These are phyloP conservation scores for Crithidia thermophila DNA, from an alignment of 208 protist species.

Conservation along the genomic window DNA sequence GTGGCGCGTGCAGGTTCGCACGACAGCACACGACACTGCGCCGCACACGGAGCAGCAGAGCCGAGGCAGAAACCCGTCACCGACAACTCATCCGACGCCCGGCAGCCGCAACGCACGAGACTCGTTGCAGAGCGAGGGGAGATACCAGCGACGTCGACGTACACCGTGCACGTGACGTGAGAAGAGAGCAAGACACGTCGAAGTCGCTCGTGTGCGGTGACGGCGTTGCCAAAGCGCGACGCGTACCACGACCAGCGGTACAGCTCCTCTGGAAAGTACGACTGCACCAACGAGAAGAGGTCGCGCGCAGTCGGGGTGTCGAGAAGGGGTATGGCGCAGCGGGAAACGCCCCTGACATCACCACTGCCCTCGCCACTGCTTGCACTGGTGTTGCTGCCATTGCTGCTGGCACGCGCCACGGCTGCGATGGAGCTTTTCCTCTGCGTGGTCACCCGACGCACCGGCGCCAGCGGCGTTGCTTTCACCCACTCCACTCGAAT, in stretches of 20 bases:
- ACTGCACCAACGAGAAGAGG: slow-evolving; percentile 15
- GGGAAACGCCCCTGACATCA: too few relatives aligned
- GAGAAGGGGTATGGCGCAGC: neutral
- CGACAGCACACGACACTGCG: neutral
- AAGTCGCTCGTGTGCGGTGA: slow-evolving; percentile 21
- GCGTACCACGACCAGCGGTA: slow-evolving; percentile 12
- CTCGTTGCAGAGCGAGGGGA: neutral
- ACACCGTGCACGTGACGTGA: slow-evolving; percentile 16
- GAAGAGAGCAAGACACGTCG: slow-evolving; percentile 21
- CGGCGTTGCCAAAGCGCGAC: slow-evolving; percentile 9
- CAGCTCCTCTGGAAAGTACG: slow-evolving; percentile 9
- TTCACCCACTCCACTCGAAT: slow-evolving; percentile 17
- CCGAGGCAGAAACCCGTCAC: slow-evolving; percentile 6
- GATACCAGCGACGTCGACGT: slow-evolving; percentile 21
- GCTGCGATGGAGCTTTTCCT: slow-evolving; percentile 9
- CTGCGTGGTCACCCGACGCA: slow-evolving; percentile 17
- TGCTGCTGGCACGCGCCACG: neutral
- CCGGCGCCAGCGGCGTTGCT: neutral
- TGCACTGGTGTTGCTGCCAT: neutral
- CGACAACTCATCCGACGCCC: neutral
- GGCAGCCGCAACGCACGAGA: neutral
- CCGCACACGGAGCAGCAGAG: neutral
- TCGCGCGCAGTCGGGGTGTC: slow-evolving; percentile 4
- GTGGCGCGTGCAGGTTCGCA: neutral
- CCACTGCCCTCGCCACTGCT: too few relatives aligned